Conservation (phyloP, 805 yeast species). For the Metschnikowia cerradonensis region DNA sequence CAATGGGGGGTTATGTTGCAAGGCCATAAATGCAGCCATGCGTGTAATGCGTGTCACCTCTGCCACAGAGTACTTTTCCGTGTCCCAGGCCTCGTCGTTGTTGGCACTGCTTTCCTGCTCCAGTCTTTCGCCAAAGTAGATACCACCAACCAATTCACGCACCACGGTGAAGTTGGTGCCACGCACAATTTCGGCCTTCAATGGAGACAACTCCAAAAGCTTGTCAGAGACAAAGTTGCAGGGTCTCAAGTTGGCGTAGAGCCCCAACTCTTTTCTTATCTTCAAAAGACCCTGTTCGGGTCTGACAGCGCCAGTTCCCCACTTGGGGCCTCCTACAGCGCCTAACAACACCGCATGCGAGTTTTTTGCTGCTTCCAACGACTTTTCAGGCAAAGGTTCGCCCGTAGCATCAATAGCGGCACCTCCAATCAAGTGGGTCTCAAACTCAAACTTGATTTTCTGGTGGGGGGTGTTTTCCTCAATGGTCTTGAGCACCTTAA, state of each 20-base stretch:
- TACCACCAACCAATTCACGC: conserved; percentile 96
- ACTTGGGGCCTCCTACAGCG: conserved; percentile 98
- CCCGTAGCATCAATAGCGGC: conserved; percentile 98
- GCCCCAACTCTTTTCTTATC: conserved; percentile 89
- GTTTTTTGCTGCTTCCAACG: conserved; percentile 75
- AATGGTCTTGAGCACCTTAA: conserved; percentile 83
- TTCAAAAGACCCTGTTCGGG: conserved; percentile 96
- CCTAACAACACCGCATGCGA: conserved; percentile 96
- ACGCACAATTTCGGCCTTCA: conserved; percentile 75
- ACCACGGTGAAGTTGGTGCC: conserved; percentile 94
- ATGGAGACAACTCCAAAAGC: conserved; percentile 80
- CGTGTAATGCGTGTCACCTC: conserved; percentile 95
- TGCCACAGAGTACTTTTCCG: conserved; percentile 85
- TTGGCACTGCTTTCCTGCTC: conserved; percentile 76
- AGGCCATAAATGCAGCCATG: conserved; percentile 96
- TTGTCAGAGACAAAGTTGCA: conserved; percentile 88
- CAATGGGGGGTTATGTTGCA: conserved; percentile 88
- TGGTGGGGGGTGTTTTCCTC: conserved; percentile 42
- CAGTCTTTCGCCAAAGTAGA: conserved; percentile 91
- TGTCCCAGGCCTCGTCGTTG: conserved; percentile 80
- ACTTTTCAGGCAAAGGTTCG: conserved; percentile 78
- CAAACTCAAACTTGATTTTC: conserved; percentile 62
- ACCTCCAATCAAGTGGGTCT: conserved; percentile 90
- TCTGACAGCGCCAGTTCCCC: conserved; percentile 96
- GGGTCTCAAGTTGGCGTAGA: conserved; percentile 96